Conservation (phyloP, 2,329 filamentous ascomycete genomes). For the Neonectria coccinea region DNA sequence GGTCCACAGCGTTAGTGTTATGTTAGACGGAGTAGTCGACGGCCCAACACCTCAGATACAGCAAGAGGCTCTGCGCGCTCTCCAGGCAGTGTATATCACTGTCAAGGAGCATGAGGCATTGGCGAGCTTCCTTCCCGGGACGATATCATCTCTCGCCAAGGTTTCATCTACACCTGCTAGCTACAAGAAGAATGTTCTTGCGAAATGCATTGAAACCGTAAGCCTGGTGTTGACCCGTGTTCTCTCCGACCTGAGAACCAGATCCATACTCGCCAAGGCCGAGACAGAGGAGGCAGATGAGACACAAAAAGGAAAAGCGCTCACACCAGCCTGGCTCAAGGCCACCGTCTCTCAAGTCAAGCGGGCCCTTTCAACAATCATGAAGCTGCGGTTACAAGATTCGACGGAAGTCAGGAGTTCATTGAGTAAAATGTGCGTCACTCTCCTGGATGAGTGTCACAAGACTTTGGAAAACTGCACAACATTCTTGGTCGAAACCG, state of each 20-base stretch:
- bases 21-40: constrained; percentile 79
- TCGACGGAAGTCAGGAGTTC: constrained; percentile 75
- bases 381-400: constrained; percentile 79
- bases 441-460: constrained; percentile 82
- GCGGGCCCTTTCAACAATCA: constrained; percentile 80
- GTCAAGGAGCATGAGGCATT: constrained; percentile 80
- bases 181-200: constrained; percentile 69
- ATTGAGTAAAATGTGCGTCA: constrained; percentile 77
- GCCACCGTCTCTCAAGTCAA: constrained; percentile 86
- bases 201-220: constrained; percentile 70
- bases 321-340: constrained; percentile 75
- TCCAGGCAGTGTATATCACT: constrained; percentile 71
- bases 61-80: constrained; percentile 72
- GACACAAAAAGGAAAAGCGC: constrained; percentile 50
- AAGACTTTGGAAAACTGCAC: constrained; percentile 76
- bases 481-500: constrained; percentile 81
- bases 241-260: constrained; percentile 68
- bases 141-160: constrained; percentile 83
- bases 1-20: constrained; percentile 83
- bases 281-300: constrained; percentile 42
- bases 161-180: constrained; percentile 76
- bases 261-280: constrained; percentile 57
- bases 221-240: constrained; percentile 65
- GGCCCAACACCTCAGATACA: constrained; percentile 76
- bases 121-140: constrained; percentile 88